Conservation (phyloP, 768 basidiomycete genomes). For the Phaeotremella skinneri region DNA sequence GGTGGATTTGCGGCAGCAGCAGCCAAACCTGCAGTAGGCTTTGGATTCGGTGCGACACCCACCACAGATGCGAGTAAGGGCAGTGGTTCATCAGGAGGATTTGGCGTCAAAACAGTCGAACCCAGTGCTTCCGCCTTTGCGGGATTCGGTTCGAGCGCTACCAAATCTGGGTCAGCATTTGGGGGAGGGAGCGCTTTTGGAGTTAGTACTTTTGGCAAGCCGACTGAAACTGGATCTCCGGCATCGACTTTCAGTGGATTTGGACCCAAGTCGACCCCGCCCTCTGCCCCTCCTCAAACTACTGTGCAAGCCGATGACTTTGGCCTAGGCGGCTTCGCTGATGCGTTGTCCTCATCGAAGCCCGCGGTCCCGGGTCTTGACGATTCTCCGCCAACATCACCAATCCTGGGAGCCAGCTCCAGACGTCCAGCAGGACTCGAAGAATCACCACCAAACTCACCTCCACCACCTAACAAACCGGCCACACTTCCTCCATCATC, state of each 20-base stretch:
- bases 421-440: conserved; percentile 26
- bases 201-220: background rate
- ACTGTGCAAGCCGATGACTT: conserved; percentile 22
- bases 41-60: conserved; percentile 30
- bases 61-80: conserved; percentile 1
- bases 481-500: conserved; percentile 2
- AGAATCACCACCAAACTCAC: conserved; percentile 38
- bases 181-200: conserved; percentile 29
- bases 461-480: conserved; percentile 12
- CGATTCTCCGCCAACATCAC: conserved; percentile 39
- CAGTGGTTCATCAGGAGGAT: conserved; percentile 12
- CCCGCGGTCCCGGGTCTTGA: conserved; percentile 32
- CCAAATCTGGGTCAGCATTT: conserved; percentile 19
- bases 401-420: conserved; percentile 2
- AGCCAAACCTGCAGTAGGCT: background rate
- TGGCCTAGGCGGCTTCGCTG: conserved; percentile 42
- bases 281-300: conserved; percentile 1
- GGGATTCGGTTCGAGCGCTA: conserved; percentile 10
- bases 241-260: conserved; percentile 18
- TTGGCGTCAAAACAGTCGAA: conserved; percentile 21
- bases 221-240: background rate
- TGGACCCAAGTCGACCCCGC: conserved; percentile 6
- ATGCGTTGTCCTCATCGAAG: conserved; percentile 25
- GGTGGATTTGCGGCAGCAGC: conserved; percentile 4
- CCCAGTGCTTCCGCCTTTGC: conserved; percentile 10